Evolutionary conservation across 805 yeast genomes (phyloP).

Genomic region (Komagataella mondaviorum): DNA sequence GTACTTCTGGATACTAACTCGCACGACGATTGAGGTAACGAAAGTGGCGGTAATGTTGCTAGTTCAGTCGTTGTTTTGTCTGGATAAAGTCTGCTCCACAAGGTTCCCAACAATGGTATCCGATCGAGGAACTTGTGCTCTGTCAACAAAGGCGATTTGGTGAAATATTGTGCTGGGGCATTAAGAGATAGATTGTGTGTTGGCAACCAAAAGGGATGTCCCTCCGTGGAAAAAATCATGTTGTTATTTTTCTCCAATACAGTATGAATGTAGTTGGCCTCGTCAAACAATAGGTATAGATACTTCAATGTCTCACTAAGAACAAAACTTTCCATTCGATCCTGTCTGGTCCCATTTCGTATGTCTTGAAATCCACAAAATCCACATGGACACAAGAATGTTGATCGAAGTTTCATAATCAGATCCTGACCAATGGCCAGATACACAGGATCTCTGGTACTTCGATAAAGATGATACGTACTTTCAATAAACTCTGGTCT

Average conservation of each 20-base stretch:
- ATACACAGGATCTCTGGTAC: slow-evolving; percentile 79
- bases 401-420: slow-evolving; percentile 36
- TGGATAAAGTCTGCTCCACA: not conserved
- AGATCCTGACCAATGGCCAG: slow-evolving; percentile 61
- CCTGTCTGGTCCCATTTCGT: slow-evolving; percentile 44
- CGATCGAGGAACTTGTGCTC: slow-evolving; percentile 1
- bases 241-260: slow-evolving; percentile 20
- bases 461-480: slow-evolving; percentile 68
- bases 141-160: not conserved
- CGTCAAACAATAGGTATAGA: slow-evolving; percentile 67
- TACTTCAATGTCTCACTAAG: slow-evolving; percentile 81
- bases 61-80: not conserved
- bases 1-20: not conserved
- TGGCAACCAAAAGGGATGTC: slow-evolving; percentile 75
- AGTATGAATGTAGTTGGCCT: slow-evolving; percentile 33
- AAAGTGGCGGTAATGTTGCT: not conserved
- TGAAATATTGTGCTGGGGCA: not conserved
- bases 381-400: slow-evolving; percentile 59
- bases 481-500: slow-evolving; percentile 90
- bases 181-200: slow-evolving; percentile 13
- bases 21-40: not conserved
- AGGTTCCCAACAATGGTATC: not conserved
- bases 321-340: slow-evolving; percentile 88
- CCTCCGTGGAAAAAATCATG: slow-evolving; percentile 69
- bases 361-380: slow-evolving; percentile 67